Evolutionary conservation across 2,329 filamentous ascomycete species (phyloP).

Genomic region (Aspergillus sp.): DNA sequence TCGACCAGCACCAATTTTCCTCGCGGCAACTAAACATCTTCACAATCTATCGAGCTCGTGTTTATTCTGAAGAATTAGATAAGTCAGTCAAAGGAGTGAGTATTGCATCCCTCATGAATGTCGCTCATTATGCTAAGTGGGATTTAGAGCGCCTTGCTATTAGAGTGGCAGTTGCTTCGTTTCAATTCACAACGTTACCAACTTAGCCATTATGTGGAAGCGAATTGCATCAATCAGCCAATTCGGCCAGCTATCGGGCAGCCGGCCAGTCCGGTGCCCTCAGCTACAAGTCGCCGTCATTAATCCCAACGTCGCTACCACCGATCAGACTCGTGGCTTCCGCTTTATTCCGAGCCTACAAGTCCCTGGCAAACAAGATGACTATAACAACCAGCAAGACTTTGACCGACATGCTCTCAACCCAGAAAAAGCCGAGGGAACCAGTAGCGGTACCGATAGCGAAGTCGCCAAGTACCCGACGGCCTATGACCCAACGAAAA

Average conservation of each 20-base stretch:
- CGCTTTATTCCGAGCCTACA: conserved; percentile 1
- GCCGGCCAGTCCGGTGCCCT: conserved; percentile 1
- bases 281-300: conserved; percentile 1
- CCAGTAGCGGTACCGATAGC: conserved; percentile 58
- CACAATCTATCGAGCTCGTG: too few relatives aligned
- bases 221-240: conserved; percentile 4
- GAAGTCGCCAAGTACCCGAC: conserved; percentile 51
- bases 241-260: conserved; percentile 1
- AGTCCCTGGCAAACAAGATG: conserved; percentile 1
- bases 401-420: conserved; percentile 55
- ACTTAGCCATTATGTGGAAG: conserved; percentile 1
- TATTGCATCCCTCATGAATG: too few relatives aligned
- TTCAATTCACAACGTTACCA: background rate
- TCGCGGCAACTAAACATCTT: too few relatives aligned
- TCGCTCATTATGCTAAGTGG: too few relatives aligned
- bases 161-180: too few relatives aligned
- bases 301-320: background rate
- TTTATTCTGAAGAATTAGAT: too few relatives aligned
- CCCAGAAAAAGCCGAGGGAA: conserved; percentile 58
- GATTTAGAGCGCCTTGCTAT: too few relatives aligned
- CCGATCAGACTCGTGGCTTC: background rate
- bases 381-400: background rate
- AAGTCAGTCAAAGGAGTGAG: too few relatives aligned
- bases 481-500: conserved; percentile 62
- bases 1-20: background rate